Percentiles rank a stretch among this genome's conserved stretches.
These are phyloP conservation scores for Diaporthe capsici DNA, from an alignment of 2,329 filamentous ascomycete genomes.

Conservation along the genomic window DNA sequence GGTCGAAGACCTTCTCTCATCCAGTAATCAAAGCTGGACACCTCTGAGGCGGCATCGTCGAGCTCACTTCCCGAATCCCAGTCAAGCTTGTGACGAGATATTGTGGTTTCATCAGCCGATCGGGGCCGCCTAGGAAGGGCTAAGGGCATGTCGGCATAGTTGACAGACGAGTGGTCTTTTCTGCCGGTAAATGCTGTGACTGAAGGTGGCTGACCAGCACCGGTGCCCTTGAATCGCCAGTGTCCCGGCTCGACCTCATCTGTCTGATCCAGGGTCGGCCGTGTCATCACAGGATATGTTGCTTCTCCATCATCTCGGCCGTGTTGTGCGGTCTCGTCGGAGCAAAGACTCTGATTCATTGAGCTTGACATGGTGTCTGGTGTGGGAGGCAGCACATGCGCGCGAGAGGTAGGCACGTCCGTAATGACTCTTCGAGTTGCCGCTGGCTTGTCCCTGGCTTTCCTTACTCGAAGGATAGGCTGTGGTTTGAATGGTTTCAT, in stretches of 20 bases:
- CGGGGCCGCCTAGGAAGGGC: constrained; percentile 58
- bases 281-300: constrained; percentile 45
- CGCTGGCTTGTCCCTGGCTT: constrained; percentile 62
- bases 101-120: constrained; percentile 62
- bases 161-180: constrained; percentile 45
- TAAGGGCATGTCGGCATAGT: constrained; percentile 50
- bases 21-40: constrained; percentile 71
- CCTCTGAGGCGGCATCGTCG: constrained; percentile 60
- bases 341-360: constrained; percentile 64
- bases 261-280: constrained; percentile 12
- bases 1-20: constrained; percentile 67
- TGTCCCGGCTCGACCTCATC: constrained; percentile 30
- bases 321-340: constrained; percentile 62
- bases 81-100: constrained; percentile 57
- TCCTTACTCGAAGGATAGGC: constrained; percentile 16
- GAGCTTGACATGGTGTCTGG: constrained; percentile 73
- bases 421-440: constrained; percentile 64
- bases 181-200: constrained; percentile 52
- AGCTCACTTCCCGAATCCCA: constrained; percentile 62
- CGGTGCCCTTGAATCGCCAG: constrained; percentile 32
- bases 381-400: constrained; percentile 67
- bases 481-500: constrained; percentile 28
- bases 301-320: constrained; percentile 50
- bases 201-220: constrained; percentile 48
- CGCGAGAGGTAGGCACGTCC: constrained; percentile 57